Conservation (phyloP, 805 yeast genomes). For the Zygosaccharomyces rouxii region DNA sequence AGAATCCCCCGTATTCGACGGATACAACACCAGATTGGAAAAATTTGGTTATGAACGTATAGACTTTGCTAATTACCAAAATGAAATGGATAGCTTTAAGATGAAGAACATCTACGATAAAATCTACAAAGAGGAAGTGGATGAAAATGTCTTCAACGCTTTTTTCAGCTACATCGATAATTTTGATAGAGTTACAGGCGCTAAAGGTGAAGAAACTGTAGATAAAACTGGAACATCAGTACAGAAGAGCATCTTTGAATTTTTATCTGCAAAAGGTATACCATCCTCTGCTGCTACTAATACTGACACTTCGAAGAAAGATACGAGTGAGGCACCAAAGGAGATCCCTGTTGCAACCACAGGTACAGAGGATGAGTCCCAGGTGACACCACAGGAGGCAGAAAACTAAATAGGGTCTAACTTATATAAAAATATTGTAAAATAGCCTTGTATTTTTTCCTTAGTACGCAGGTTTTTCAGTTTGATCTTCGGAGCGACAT, state of each 20-base stretch:
- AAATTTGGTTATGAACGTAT: conserved; percentile 75
- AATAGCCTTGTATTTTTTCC: neutral
- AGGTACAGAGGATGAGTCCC: neutral
- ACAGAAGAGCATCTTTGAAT: conserved; percentile 38
- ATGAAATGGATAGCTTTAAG: conserved; percentile 80
- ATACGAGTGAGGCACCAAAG: neutral
- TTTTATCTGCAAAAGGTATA: conserved; percentile 41
- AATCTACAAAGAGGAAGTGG: conserved; percentile 83
- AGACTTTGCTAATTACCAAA: conserved; percentile 59
- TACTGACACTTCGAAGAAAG: neutral
- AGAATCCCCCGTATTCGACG: conserved; percentile 88
- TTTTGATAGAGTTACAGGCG: conserved; percentile 53
- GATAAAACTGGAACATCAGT: conserved; percentile 28
- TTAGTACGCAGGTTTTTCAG: neutral
- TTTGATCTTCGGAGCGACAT: neutral
- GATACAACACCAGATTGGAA: conserved; percentile 66
- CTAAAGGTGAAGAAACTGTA: conserved; percentile 40
- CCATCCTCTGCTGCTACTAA: conserved; percentile 12
- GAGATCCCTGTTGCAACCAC: neutral
- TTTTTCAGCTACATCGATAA: conserved; percentile 89
- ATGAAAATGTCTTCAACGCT: conserved; percentile 83
- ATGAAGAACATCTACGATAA: conserved; percentile 85
- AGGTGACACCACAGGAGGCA: neutral
- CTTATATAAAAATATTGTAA: neutral
- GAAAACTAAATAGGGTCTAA: neutral